Conservation (phyloP, 345 rosid genomes). For the Pistacia atlantica region DNA sequence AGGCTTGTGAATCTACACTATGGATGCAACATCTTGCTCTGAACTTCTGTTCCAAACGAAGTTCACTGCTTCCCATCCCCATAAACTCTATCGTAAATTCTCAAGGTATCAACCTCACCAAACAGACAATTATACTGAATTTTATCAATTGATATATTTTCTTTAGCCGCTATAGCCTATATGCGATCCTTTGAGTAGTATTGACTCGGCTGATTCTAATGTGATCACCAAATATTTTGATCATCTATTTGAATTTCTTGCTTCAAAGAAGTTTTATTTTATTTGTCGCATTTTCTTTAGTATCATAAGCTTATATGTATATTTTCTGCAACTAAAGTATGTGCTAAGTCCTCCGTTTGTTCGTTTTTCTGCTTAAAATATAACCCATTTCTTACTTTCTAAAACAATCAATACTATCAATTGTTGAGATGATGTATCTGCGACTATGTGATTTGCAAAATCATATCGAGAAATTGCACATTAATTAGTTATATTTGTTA, state of each 20-base stretch:
- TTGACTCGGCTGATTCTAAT: neutral
- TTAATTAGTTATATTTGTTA: neutral
- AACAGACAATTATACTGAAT: no score
- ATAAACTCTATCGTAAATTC: neutral
- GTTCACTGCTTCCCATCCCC: neutral
- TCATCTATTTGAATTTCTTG: neutral
- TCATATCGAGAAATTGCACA: neutral
- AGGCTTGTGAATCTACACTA: neutral
- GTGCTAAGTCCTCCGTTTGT: neutral
- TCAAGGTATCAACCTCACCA: neutral
- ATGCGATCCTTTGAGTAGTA: no score
- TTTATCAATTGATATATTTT: no score
- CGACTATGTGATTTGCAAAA: neutral
- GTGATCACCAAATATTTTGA: neutral
- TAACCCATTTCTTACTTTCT: neutral
- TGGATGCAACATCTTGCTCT: constrained; percentile 23
- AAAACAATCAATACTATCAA: neutral
- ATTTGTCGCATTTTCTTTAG: neutral
- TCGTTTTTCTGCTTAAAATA: neutral
- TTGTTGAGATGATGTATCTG: neutral
- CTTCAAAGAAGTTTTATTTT: neutral
- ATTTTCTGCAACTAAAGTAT: neutral
- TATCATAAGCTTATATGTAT: neutral
- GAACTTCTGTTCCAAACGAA: neutral
- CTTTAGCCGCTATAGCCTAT: no score